Base-by-base conservation (phyloP, 2,329 filamentous ascomycete species). In the Aureobasidium sp. region DNA sequence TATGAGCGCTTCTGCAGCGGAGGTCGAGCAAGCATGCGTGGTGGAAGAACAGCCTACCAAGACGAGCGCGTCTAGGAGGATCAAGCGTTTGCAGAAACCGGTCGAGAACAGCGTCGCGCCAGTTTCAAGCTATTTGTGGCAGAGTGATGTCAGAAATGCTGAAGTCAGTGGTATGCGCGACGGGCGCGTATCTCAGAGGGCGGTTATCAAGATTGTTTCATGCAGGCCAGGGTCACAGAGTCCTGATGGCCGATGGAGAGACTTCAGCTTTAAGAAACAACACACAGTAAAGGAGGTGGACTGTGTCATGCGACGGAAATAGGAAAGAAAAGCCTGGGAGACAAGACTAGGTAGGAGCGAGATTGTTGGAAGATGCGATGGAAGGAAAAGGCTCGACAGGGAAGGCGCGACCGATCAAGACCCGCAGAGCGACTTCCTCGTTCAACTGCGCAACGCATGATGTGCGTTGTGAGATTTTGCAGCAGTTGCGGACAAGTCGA, bases 101-200 rank as follows among this genome's bases (percentile, higher is more conserved):
- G 42, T 61, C 60, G 41, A 48, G 59, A 61, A 57, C 62, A 64
- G 64, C 66, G 61, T 65, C 69, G 70, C 70, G 70, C 67, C 67
- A 70, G 68, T 70, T 70, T 69, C 66, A 63, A 14, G 36, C 37
- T 59, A 58, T 62, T 62, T 42, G 36, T 59, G 36, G 45, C 29
- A 54, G n/a, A 54, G 9, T 34, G 49, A 53, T 44, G 30, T 57
- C 53, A 57, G 37, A 30, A n/a, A 57, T 45, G 21, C 16, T 45
- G 9, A 5, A 48, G 30, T 58, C 54, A 29, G 32, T 57, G 54
- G 42, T 47, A 48, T 58, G 42, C 42, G 54, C 54, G 54, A 21
- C 16, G 39, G 39, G 59, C 59, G 59, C 59, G 47, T 61, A 61
- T 53, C 39, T 21, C 27, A 5, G 25, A 36, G 39, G 39, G 59